Evolutionary conservation across 2,329 filamentous ascomycete genomes (phyloP).

Genomic region (Talaromyces sp.): DNA sequence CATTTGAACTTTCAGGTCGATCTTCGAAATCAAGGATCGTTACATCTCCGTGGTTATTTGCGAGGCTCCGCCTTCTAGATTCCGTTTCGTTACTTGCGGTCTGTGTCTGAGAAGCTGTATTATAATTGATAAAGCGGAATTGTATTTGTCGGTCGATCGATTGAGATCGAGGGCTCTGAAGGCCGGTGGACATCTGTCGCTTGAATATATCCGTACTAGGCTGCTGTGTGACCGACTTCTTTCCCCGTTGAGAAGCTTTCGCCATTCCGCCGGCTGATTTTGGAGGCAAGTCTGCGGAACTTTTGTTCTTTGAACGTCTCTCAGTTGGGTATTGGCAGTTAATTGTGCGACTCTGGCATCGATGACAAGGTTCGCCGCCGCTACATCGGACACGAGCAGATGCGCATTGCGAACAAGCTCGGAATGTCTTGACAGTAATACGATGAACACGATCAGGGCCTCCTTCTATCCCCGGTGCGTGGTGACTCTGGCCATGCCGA

Average conservation of each 20-base stretch:
- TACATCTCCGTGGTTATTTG: background rate
- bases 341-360: conserved; percentile 39
- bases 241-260: background rate
- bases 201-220: background rate
- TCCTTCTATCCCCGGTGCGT: conserved; percentile 33
- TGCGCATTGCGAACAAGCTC: conserved; percentile 43
- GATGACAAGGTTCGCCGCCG: conserved; percentile 38
- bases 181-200: background rate
- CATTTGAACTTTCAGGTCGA: conserved; percentile 5
- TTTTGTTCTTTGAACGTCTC: conserved; percentile 36
- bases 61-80: background rate
- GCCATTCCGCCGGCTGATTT: background rate
- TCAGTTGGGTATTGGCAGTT: conserved; percentile 43
- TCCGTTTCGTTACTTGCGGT: background rate
- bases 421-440: conserved; percentile 44
- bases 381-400: conserved; percentile 42
- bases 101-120: background rate
- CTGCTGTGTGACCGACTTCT: background rate
- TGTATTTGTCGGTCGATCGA: conserved; percentile 28
- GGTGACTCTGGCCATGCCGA: conserved; percentile 42
- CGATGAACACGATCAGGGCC: conserved; percentile 37
- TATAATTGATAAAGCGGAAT: conserved; percentile 23
- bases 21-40: background rate
- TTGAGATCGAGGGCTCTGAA: conserved; percentile 16
- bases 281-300: conserved; percentile 21